phyloP scores from a whole-genome alignment of 768 basidiomycete genomes.

The Sporobolomyces phaffii region DNA sequence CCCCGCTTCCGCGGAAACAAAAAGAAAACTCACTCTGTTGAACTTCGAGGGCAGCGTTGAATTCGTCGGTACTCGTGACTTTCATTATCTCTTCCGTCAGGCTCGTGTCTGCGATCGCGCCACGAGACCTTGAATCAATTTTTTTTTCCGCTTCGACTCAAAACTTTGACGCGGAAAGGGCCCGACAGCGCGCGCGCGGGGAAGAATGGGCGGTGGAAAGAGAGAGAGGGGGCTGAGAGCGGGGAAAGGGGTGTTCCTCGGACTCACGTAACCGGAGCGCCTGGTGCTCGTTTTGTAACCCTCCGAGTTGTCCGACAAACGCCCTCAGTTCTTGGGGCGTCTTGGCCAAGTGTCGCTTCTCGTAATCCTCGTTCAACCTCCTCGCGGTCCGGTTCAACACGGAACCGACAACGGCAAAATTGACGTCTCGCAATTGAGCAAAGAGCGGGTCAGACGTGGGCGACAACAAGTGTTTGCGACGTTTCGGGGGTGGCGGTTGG shows the following conservation, averaged over 20 bases:
- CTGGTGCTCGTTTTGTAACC: constrained; percentile 85
- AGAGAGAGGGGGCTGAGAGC: not conserved
- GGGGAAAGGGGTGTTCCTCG: too few species aligned
- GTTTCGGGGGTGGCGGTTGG: constrained; percentile 49
- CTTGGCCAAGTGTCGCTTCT: constrained; percentile 68
- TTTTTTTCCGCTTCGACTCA: too few species aligned
- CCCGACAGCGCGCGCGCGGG: too few species aligned
- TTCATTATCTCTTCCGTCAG: constrained; percentile 86
- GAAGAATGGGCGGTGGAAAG: too few species aligned
- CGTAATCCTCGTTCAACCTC: constrained; percentile 85
- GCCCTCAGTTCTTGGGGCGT: constrained; percentile 85
- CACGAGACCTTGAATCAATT: too few species aligned
- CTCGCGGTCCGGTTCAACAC: constrained; percentile 73
- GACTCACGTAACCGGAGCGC: constrained; percentile 76
- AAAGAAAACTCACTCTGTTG: constrained; percentile 69
- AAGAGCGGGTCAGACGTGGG: constrained; percentile 71
- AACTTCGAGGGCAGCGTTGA: constrained; percentile 86
- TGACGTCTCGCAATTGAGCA: constrained; percentile 75
- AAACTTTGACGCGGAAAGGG: too few species aligned
- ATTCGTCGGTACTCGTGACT: constrained; percentile 73
- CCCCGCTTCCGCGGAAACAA: too few species aligned
- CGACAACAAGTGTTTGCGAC: constrained; percentile 83
- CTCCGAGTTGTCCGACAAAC: constrained; percentile 91
- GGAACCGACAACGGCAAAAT: constrained; percentile 82
- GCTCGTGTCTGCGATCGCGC: too few species aligned